phyloP scores from a whole-genome alignment of 2,329 filamentous ascomycete species.

The Trichoderma oligosporum region DNA sequence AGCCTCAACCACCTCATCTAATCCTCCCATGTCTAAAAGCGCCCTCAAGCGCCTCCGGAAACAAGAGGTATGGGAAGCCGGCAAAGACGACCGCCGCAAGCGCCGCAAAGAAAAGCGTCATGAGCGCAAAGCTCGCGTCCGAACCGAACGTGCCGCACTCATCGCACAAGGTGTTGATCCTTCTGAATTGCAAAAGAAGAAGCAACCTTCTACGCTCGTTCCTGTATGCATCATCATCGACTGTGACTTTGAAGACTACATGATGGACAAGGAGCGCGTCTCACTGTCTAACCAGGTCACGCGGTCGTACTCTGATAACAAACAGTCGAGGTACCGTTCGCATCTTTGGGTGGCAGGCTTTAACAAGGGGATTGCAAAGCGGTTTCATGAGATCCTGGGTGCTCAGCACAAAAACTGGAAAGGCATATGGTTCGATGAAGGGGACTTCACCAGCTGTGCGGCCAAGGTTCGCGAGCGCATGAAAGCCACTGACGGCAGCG shows the following conservation, averaged over 20 bases:
- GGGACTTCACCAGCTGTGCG: conserved; percentile 69
- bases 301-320: conserved; percentile 85
- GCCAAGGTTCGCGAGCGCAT: conserved; percentile 65
- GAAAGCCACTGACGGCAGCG: conserved; percentile 34
- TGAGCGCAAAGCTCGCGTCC: conserved; percentile 45
- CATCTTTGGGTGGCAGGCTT: conserved; percentile 78
- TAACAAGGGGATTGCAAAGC: conserved; percentile 66
- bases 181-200: conserved; percentile 33
- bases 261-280: conserved; percentile 80
- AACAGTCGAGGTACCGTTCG: conserved; percentile 59
- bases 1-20: no score
- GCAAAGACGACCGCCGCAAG: conserved; percentile 55
- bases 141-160: conserved; percentile 47
- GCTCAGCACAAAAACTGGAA: conserved; percentile 77
- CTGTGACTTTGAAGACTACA: conserved; percentile 86
- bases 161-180: conserved; percentile 48
- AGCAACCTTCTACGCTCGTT: conserved; percentile 48
- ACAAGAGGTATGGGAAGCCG: conserved; percentile 71
- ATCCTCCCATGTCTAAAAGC: conserved; percentile 67
- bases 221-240: conserved; percentile 82
- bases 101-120: conserved; percentile 54
- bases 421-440: conserved; percentile 67
- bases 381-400: conserved; percentile 72
- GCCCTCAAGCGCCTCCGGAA: conserved; percentile 75
- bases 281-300: conserved; percentile 83